These are phyloP conservation scores for Yamadazyma membranifaciens DNA, from an alignment of 1,139 yeast species.

Conservation along the genomic window DNA sequence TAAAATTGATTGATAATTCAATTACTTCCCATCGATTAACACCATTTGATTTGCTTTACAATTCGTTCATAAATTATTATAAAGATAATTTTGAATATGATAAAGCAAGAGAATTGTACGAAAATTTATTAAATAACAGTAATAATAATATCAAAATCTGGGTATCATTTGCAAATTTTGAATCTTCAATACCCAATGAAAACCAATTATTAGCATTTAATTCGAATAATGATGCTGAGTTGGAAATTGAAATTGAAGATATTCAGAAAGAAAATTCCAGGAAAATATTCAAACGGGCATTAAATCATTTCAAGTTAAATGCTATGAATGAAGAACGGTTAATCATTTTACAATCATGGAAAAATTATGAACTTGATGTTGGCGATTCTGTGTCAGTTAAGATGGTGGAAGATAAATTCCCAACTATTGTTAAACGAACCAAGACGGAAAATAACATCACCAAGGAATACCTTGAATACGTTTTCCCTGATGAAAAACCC, in stretches of 20 bases:
- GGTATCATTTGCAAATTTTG: constrained; percentile 72
- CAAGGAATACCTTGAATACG: constrained; percentile 60
- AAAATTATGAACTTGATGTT: constrained; percentile 60
- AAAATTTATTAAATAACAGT: constrained; percentile 34
- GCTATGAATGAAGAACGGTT: constrained; percentile 46
- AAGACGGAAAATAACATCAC: constrained; percentile 43
- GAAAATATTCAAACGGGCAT: constrained; percentile 54
- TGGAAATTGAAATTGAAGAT: constrained; percentile 52
- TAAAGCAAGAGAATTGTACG: constrained; percentile 54
- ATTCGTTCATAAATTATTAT: constrained; percentile 55
- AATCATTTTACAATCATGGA: constrained; percentile 60
- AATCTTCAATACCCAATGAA: constrained; percentile 61
- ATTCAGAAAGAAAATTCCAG: constrained; percentile 55
- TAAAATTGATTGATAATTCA: constrained; percentile 19
- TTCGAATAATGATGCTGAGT: constrained; percentile 42
- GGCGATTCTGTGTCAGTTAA: constrained; percentile 47
- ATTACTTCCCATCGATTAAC: constrained; percentile 14
- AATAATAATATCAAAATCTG: constrained; percentile 45
- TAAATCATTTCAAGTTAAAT: constrained; percentile 38
- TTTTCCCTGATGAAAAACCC: constrained; percentile 63
- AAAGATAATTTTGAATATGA: constrained; percentile 58
- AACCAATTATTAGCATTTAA: constrained; percentile 45
- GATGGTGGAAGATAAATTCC: constrained; percentile 48
- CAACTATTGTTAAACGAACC: constrained; percentile 53
- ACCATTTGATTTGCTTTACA: constrained; percentile 35